Percentiles rank a stretch among this genome's conserved stretches.
These are phyloP conservation scores for Phoma sp. DNA, from an alignment of 2,329 filamentous ascomycete genomes.

Conservation along the genomic window DNA sequence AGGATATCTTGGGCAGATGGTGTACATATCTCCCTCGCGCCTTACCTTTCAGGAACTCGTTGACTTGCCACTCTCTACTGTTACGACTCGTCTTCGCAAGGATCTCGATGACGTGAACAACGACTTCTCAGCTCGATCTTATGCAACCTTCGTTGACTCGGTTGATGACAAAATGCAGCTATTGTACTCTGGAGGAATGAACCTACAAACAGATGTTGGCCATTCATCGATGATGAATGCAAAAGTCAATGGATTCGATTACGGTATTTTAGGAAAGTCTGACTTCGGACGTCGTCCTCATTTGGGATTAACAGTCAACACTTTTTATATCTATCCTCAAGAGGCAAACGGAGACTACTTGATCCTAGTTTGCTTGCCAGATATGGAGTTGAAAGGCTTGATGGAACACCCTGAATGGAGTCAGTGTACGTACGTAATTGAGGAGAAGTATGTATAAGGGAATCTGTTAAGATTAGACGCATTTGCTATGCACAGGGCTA, in stretches of 20 bases:
- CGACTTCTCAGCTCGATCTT: constrained; percentile 34
- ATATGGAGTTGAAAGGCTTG: constrained; percentile 3
- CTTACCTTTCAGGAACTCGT: constrained; percentile 32
- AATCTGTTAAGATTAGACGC: too few relatives aligned
- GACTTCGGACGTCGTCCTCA: constrained; percentile 15
- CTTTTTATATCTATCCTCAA: constrained; percentile 18
- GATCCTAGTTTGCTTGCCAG: constrained; percentile 1
- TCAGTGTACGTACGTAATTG: neutral
- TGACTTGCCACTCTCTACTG: constrained; percentile 18
- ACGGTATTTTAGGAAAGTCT: constrained; percentile 16
- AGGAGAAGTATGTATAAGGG: neutral
- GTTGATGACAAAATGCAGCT: constrained; percentile 35
- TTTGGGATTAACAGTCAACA: constrained; percentile 1
- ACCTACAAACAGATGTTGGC: constrained; percentile 18
- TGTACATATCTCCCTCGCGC: constrained; percentile 28
- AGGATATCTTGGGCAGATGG: constrained; percentile 41
- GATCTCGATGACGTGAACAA: constrained; percentile 33
- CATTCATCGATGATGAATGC: constrained; percentile 25
- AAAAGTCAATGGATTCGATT: constrained; percentile 22
- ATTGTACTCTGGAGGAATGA: constrained; percentile 30
- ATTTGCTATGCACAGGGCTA: too few relatives aligned
- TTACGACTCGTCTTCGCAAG: constrained; percentile 28
- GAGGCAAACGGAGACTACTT: constrained; percentile 1
- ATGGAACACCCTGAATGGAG: constrained; percentile 6
- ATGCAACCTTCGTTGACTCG: constrained; percentile 38